Percentiles rank a stretch among this genome's conserved stretches.
These are phyloP conservation scores for Dothidotthia symphoricarpi DNA, from an alignment of 2,329 filamentous ascomycete species.

Conservation along the genomic window DNA sequence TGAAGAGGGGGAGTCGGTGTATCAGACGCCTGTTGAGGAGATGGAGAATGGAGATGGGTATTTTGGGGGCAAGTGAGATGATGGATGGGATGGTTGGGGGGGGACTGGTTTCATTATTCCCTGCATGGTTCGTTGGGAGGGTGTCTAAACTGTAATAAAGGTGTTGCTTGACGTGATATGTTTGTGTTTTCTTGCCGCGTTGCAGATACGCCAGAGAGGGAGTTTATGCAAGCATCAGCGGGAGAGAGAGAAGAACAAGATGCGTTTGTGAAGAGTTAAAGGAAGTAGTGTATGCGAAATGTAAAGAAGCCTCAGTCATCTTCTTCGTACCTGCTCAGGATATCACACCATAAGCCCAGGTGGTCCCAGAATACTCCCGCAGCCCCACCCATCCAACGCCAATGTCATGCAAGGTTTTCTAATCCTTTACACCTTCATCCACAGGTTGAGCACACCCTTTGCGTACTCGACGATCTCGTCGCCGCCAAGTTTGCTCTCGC, in stretches of 20 bases:
- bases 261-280: constrained; percentile 12
- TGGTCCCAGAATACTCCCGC: background rate
- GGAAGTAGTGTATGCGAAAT: constrained; percentile 3
- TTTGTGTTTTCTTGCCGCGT: background rate
- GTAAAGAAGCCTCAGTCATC: constrained; percentile 5
- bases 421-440: constrained; percentile 49
- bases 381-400: constrained; percentile 22
- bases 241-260: constrained; percentile 7
- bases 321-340: constrained; percentile 3
- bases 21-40: too few species aligned
- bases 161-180: background rate
- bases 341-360: constrained; percentile 1
- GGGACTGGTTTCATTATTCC: too few species aligned
- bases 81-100: too few species aligned
- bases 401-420: constrained; percentile 21
- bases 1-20: too few species aligned
- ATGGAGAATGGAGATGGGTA: background rate
- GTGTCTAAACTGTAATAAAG: too few species aligned
- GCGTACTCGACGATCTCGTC: constrained; percentile 97
- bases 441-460: constrained; percentile 58
- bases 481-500: constrained; percentile 90
- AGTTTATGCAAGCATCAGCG: too few species aligned
- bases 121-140: too few species aligned
- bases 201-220: background rate
- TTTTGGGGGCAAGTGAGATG: background rate